phyloP scores from a whole-genome alignment of 495 filamentous ascomycete genomes.

The Podospora tetraspora region DNA sequence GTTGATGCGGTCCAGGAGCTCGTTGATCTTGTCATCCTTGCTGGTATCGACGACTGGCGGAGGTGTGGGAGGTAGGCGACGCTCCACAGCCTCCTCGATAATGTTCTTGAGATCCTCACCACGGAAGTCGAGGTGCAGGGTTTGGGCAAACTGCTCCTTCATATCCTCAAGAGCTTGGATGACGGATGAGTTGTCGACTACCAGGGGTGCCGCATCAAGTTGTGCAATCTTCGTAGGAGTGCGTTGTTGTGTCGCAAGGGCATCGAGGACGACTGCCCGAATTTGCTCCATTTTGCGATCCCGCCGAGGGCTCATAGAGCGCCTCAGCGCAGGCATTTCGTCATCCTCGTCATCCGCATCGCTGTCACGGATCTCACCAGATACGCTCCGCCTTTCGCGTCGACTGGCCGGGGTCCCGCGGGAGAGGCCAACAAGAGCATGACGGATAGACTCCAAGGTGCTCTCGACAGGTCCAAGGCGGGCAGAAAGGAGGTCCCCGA shows the following conservation, averaged over 20 bases:
- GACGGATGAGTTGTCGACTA: constrained; percentile 29
- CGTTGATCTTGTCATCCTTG: constrained; percentile 31
- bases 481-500: constrained; percentile 70
- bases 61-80: constrained; percentile 41
- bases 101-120: constrained; percentile 53
- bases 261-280: constrained; percentile 72
- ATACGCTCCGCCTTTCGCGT: constrained; percentile 51
- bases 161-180: constrained; percentile 41
- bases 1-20: constrained; percentile 36
- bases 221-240: constrained; percentile 22
- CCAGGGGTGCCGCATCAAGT: constrained; percentile 17
- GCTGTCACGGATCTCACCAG: constrained; percentile 64
- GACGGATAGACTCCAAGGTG: constrained; percentile 67
- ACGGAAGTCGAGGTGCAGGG: constrained; percentile 41
- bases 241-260: constrained; percentile 56
- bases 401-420: constrained; percentile 41
- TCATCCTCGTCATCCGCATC: constrained; percentile 97
- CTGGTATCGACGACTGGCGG: constrained; percentile 22
- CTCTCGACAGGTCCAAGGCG: constrained; percentile 74
- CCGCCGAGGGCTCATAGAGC: constrained; percentile 58
- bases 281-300: constrained; percentile 82
- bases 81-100: constrained; percentile 54
- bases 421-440: constrained; percentile 50
- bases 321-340: constrained; percentile 54
- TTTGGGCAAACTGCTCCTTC: constrained; percentile 44